Base-by-base conservation (phyloP, 257 asterid genomes). In the Henckelia pumila region DNA sequence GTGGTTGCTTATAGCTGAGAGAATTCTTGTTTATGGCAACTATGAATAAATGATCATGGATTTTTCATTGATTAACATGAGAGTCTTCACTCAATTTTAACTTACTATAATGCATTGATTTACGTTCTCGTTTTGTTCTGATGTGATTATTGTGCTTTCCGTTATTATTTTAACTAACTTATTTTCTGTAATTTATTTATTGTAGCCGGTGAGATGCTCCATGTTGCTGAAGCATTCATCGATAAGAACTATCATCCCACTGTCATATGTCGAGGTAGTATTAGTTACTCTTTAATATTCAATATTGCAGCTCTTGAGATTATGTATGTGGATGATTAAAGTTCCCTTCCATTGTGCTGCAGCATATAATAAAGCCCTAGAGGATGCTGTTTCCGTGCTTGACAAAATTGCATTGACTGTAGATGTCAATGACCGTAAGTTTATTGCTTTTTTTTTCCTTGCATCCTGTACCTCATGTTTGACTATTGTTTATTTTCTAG, bases 191-290 rank as follows among this genome's bases (percentile, higher is more conserved):
- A 58, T 73, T 40, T 73, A 13, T 63, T 19, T 66, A 33, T 33
- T 88, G 81, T 56, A 93, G 99, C 97, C 73, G 99, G 99, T 79
- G 99, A 90, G 89, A 93, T 93, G 99, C 96, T 93, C 67, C 99
- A 93, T 71, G 97, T 93, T 80, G 99, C 97, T 11, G 99, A 94
- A 80, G 96, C 96, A 50, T 94, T 88, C 83, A 94, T 94, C 72
- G 97, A 82, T 78, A 91, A 91, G 80, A 83, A 73, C 59, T 93
- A 85, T 79, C 97, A 93, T 64, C 96, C 97, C 49, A 90, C 97
- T 16, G 96, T 91, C 62, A 91, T 94, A 60, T 94, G 97, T 69
- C 83, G 95, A 78, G 99, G 99, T 94, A 80, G 50, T 62, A 28
- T 67, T 37, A 53, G 19, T 17, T 63, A 30, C 32, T 59, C 13